Percentiles rank a stretch among this genome's conserved stretches.
phyloP scores from a whole-genome alignment of 192 early-diverging fungal species.

The Rhizophagus clarus region DNA sequence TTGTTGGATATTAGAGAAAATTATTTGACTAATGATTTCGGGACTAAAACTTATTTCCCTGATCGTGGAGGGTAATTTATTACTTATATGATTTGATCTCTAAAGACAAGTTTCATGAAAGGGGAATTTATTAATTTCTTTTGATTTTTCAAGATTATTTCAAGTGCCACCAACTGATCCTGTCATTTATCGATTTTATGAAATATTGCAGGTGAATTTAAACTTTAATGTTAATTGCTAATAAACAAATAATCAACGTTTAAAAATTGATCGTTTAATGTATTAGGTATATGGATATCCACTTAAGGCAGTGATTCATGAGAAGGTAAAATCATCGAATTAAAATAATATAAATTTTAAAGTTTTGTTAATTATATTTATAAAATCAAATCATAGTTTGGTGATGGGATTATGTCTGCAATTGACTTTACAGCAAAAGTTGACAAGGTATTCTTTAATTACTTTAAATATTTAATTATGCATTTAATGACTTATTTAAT shows the following conservation, averaged over 20 bases:
- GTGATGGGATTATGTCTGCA: conserved; percentile 55
- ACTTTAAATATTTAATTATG: neutral
- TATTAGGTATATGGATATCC: conserved; percentile 44
- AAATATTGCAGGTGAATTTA: conserved; percentile 41
- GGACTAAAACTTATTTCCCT: conserved; percentile 41
- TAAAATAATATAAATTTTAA: neutral
- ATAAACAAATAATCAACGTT: neutral
- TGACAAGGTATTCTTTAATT: conserved; percentile 38
- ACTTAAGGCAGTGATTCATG: conserved; percentile 46
- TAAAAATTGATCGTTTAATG: neutral
- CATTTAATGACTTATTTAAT: neutral
- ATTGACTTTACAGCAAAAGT: conserved; percentile 47
- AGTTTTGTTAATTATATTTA: neutral
- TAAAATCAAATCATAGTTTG: conserved; percentile 38
- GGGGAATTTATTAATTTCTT: neutral
- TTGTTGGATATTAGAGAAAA: conserved; percentile 37
- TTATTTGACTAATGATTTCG: conserved; percentile 36
- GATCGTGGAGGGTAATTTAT: conserved; percentile 43
- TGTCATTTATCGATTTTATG: conserved; percentile 47
- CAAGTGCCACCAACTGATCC: conserved; percentile 47
- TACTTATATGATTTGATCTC: neutral
- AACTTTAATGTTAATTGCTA: neutral
- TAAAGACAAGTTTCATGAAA: neutral
- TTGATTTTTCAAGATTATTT: conserved; percentile 33
- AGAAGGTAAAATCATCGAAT: conserved; percentile 37